These are phyloP conservation scores for Protostelium mycophagum DNA, from an alignment of 78 protist genomes.

Conservation along the genomic window DNA sequence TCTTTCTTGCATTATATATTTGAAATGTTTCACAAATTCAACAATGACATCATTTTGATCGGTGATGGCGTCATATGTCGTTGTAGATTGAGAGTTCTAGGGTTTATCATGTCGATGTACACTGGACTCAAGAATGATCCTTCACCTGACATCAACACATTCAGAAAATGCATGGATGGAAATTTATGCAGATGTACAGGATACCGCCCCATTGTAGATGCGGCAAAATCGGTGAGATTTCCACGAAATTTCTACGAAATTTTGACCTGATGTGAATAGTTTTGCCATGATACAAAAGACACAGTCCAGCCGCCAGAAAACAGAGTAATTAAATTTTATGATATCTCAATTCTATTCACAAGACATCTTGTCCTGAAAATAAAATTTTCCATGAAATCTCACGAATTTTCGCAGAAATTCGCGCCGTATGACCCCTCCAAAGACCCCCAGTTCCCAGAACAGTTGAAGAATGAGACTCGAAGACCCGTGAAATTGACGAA, in stretches of 20 bases:
- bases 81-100: no score
- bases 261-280: not conserved
- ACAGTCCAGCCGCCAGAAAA: not conserved
- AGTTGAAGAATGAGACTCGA: constrained; percentile 11
- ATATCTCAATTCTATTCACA: no score
- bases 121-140: constrained; percentile 25
- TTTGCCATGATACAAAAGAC: constrained; percentile 4
- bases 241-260: not conserved
- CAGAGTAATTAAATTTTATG: not conserved
- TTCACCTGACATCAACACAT: constrained; percentile 18
- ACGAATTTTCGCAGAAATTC: not conserved
- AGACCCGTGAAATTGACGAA: constrained; percentile 17
- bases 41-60: not conserved
- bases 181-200: constrained; percentile 98
- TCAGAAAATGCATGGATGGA: constrained; percentile 83
- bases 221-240: constrained; percentile 50
- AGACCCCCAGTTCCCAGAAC: constrained; percentile 77
- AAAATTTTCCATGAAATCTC: no score
- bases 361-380: no score
- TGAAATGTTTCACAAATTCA: constrained; percentile 28
- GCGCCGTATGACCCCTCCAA: constrained; percentile 24
- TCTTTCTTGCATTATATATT: constrained; percentile 52
- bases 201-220: constrained; percentile 90
- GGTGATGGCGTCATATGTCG: no score
- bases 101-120: constrained; percentile 63